These are phyloP conservation scores for Bretziella fagacearum DNA, from an alignment of 2,329 filamentous ascomycete genomes.

Conservation along the genomic window DNA sequence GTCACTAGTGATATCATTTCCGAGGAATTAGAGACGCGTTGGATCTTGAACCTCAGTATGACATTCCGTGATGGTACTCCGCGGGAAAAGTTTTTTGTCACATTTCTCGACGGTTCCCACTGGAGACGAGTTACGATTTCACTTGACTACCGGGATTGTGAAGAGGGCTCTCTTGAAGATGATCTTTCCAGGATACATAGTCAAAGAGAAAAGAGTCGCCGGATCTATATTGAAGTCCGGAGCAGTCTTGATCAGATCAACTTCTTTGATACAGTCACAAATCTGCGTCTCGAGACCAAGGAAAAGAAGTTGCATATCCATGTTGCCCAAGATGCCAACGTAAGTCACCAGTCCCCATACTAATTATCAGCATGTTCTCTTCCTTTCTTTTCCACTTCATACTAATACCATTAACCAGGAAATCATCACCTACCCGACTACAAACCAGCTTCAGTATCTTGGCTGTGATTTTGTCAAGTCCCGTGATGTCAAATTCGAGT, in stretches of 20 bases:
- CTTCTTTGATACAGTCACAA: constrained; percentile 91
- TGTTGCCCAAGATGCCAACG: constrained; percentile 88
- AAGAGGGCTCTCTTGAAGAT: constrained; percentile 65
- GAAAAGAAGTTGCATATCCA: constrained; percentile 85
- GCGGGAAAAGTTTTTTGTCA: constrained; percentile 95
- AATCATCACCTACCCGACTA: constrained; percentile 70
- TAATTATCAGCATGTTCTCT: constrained; percentile 2
- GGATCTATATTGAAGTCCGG: constrained; percentile 87
- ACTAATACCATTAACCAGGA: constrained; percentile 33
- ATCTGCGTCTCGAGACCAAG: constrained; percentile 79
- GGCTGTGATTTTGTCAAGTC: constrained; percentile 49
- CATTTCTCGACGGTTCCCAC: constrained; percentile 65
- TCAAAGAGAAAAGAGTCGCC: constrained; percentile 80
- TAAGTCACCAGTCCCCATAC: constrained; percentile 22
- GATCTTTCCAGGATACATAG: constrained; percentile 63
- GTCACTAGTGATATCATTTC: constrained; percentile 37
- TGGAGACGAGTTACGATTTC: constrained; percentile 89
- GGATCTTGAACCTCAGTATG: constrained; percentile 98
- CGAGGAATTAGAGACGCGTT: constrained; percentile 68
- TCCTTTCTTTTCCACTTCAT: no score
- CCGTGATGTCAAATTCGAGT: constrained; percentile 64
- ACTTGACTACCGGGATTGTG: constrained; percentile 73
- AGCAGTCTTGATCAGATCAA: constrained; percentile 86
- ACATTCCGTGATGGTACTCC: constrained; percentile 87
- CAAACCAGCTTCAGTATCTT: constrained; percentile 59